Evolutionary conservation across 345 rosid genomes (phyloP).

Genomic region (Boechera stricta): DNA sequence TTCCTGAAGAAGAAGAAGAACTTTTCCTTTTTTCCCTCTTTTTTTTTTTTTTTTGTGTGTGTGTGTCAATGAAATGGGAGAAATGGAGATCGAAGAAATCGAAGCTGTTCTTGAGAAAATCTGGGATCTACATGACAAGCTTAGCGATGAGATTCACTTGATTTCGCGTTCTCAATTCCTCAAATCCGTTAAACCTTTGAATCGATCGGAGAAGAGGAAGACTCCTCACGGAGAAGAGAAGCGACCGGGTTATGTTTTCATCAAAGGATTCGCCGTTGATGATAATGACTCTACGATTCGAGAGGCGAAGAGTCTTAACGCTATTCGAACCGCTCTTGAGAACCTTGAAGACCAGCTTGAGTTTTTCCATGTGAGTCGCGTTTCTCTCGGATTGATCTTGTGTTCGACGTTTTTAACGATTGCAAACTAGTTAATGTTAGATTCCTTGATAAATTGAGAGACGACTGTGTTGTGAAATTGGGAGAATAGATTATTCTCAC

Average conservation of each 20-base stretch:
- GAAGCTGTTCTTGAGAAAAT: constrained; percentile 89
- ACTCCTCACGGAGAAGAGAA: constrained; percentile 47
- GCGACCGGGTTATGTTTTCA: constrained; percentile 73
- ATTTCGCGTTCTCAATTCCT: constrained; percentile 84
- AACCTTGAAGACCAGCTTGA: constrained; percentile 98
- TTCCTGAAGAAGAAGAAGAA: constrained; percentile 20
- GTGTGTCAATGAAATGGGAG: constrained; percentile 59
- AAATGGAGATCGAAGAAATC: constrained; percentile 88
- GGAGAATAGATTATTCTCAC: neutral
- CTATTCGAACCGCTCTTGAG: constrained; percentile 90
- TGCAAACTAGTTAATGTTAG: neutral
- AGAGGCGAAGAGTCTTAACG: constrained; percentile 90
- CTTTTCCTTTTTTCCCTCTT: neutral
- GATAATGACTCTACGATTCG: constrained; percentile 65
- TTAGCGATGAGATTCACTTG: constrained; percentile 92
- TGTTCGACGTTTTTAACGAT: neutral
- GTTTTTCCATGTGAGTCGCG: constrained; percentile 74
- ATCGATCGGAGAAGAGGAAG: constrained; percentile 55
- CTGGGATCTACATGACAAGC: constrained; percentile 96
- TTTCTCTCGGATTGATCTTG: neutral
- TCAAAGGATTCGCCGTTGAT: constrained; percentile 68
- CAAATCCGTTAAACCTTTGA: constrained; percentile 56
- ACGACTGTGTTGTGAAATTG: neutral
- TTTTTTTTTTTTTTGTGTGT: neutral
- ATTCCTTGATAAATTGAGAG: neutral